A percentile compares a stretch with the other conserved stretches of the same genome.
Evolutionary conservation across 2,329 filamentous ascomycete genomes (phyloP).

Genomic region (Neurospora crassa): DNA sequence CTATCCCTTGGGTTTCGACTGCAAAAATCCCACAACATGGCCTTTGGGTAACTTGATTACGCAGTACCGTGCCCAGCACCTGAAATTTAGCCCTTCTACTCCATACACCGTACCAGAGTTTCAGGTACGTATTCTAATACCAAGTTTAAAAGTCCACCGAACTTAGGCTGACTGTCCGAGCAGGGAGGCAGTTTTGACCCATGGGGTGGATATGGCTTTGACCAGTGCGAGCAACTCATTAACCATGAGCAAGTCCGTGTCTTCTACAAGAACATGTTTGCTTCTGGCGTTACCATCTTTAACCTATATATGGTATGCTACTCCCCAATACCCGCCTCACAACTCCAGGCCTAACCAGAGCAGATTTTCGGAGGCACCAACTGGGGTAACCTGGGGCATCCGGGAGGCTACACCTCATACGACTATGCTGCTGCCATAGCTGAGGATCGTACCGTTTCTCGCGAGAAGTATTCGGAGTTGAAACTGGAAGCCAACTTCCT

Average conservation of each 20-base stretch:
- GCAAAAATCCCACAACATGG: slow-evolving; percentile 53
- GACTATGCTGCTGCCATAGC: slow-evolving; percentile 51
- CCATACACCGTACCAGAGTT: slow-evolving; percentile 55
- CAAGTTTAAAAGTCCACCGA: not conserved
- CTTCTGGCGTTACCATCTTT: slow-evolving; percentile 56
- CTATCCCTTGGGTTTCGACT: slow-evolving; percentile 53
- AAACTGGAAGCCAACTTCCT: slow-evolving; percentile 70
- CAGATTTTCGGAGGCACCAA: slow-evolving; percentile 69
- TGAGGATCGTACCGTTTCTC: slow-evolving; percentile 57
- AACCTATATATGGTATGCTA: slow-evolving; percentile 62
- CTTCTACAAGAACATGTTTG: slow-evolving; percentile 68
- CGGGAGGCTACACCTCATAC: slow-evolving; percentile 52
- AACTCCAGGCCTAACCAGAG: not conserved
- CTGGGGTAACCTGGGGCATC: slow-evolving; percentile 70
- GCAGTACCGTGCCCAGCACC: slow-evolving; percentile 42
- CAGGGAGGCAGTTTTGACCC: slow-evolving; percentile 65
- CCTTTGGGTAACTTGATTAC: slow-evolving; percentile 46
- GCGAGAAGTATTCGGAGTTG: slow-evolving; percentile 72
- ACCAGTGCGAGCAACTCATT: slow-evolving; percentile 53
- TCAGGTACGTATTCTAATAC: slow-evolving; percentile 18
- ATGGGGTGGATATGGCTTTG: slow-evolving; percentile 64
- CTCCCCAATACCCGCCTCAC: not conserved
- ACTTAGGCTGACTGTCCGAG: slow-evolving; percentile 27
- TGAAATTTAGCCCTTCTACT: slow-evolving; percentile 52
- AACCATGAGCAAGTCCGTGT: slow-evolving; percentile 69